phyloP scores from a whole-genome alignment of 1,284 basidiomycete species.

The Cronartium ribicola region DNA sequence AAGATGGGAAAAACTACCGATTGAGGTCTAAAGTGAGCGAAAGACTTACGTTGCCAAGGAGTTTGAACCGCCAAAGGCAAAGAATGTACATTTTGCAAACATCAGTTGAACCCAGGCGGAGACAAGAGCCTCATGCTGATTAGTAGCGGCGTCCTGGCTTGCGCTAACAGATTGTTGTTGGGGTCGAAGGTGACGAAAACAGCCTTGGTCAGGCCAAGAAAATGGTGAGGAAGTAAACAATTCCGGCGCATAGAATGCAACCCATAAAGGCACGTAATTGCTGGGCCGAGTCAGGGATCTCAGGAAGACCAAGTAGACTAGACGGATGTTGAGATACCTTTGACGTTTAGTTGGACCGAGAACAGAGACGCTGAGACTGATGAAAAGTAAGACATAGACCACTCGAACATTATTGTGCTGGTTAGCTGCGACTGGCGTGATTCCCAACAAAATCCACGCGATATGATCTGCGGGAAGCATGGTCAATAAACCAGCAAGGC shows the following conservation, averaged over 20 bases:
- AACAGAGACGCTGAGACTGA: slow-evolving; percentile 4
- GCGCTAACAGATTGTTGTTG: too few relatives aligned
- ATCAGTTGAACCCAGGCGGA: slow-evolving; percentile 18
- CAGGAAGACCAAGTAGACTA: neutral
- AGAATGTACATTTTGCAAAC: slow-evolving; percentile 43
- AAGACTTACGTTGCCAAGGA: slow-evolving; percentile 45
- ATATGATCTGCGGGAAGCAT: slow-evolving; percentile 24
- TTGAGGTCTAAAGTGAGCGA: too few relatives aligned
- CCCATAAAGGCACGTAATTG: slow-evolving; percentile 31
- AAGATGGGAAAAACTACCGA: neutral
- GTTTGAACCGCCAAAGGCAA: slow-evolving; percentile 46
- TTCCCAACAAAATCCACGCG: neutral
- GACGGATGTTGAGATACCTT: neutral
- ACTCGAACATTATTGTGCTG: neutral
- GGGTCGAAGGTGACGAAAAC: neutral
- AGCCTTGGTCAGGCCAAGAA: neutral
- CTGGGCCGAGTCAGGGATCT: slow-evolving; percentile 18
- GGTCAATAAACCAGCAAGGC: slow-evolving; percentile 13
- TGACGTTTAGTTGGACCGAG: neutral
- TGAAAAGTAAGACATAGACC: slow-evolving; percentile 11
- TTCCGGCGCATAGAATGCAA: slow-evolving; percentile 6
- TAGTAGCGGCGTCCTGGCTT: neutral
- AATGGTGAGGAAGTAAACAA: neutral
- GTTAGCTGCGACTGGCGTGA: neutral
- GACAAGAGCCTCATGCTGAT: neutral